Evolutionary conservation across 371 early-diverging fungal species (phyloP).

Genomic region (Haplosporangium sp.): DNA sequence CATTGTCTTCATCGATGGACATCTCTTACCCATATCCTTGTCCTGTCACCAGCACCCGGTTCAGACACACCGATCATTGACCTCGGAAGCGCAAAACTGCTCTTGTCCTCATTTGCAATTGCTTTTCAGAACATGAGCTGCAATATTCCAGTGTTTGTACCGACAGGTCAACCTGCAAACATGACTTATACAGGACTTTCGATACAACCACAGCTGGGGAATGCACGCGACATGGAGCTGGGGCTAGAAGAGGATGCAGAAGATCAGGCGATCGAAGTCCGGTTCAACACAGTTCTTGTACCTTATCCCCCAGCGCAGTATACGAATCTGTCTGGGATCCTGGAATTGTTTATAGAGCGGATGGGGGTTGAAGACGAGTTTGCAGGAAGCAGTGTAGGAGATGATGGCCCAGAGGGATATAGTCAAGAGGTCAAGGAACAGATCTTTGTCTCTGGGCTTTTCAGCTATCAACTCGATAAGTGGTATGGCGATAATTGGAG

Average conservation of each 20-base stretch:
- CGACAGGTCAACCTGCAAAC: constrained; percentile 76
- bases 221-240: background rate
- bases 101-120: constrained; percentile 79
- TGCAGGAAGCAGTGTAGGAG: background rate
- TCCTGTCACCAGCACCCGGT: constrained; percentile 53
- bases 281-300: constrained; percentile 41
- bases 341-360: constrained; percentile 38
- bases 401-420: background rate
- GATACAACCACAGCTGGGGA: constrained; percentile 22
- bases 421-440: constrained; percentile 23
- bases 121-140: constrained; percentile 82
- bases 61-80: constrained; percentile 63
- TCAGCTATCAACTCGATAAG: constrained; percentile 63
- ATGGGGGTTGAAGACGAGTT: constrained; percentile 40
- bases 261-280: constrained; percentile 28
- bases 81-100: constrained; percentile 70
- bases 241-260: constrained; percentile 11
- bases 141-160: constrained; percentile 80
- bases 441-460: constrained; percentile 59
- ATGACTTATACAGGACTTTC: constrained; percentile 41
- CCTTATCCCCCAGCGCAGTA: constrained; percentile 50
- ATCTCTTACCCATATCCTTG: constrained; percentile 40
- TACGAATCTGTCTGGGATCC: constrained; percentile 31
- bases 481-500: constrained; percentile 64
- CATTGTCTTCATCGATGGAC: constrained; percentile 54